These are phyloP conservation scores for Pisolithus marmoratus DNA, from an alignment of 768 basidiomycete species.

Conservation along the genomic window DNA sequence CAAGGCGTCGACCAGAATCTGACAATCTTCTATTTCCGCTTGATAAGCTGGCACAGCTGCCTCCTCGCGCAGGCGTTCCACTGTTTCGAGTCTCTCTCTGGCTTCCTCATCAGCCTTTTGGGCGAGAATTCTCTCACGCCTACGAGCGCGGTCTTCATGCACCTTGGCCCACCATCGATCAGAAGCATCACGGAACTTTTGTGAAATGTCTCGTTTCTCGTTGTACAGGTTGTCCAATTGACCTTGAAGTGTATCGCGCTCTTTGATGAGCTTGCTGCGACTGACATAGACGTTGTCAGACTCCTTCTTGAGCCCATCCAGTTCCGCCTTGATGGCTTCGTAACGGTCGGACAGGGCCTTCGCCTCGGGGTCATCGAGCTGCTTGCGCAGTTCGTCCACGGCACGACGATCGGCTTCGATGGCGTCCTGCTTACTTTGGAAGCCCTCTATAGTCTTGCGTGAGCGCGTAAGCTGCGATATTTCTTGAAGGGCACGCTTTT, in stretches of 20 bases:
- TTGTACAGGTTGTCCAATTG: constrained; percentile 66
- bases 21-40: constrained; percentile 92
- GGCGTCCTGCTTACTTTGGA: constrained; percentile 70
- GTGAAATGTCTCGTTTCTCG: constrained; percentile 69
- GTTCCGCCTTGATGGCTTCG: constrained; percentile 75
- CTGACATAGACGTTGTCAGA: constrained; percentile 79
- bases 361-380: constrained; percentile 86
- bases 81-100: constrained; percentile 73
- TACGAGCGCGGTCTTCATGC: constrained; percentile 81
- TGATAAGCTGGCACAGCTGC: constrained; percentile 88
- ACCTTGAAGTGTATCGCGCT: constrained; percentile 69
- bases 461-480: constrained; percentile 69
- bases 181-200: constrained; percentile 72
- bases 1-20: constrained; percentile 84
- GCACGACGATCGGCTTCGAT: constrained; percentile 74
- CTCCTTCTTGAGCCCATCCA: constrained; percentile 82
- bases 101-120: constrained; percentile 76
- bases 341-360: constrained; percentile 78
- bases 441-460: constrained; percentile 72
- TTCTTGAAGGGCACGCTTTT: constrained; percentile 92
- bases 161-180: constrained; percentile 81
- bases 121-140: constrained; percentile 69
- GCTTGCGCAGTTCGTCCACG: constrained; percentile 74
- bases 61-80: constrained; percentile 80
- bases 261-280: constrained; percentile 79